A percentile compares a stretch with the other conserved stretches of the same genome.
phyloP scores from a whole-genome alignment of 768 basidiomycete genomes.

The Russula ochroleuca region DNA sequence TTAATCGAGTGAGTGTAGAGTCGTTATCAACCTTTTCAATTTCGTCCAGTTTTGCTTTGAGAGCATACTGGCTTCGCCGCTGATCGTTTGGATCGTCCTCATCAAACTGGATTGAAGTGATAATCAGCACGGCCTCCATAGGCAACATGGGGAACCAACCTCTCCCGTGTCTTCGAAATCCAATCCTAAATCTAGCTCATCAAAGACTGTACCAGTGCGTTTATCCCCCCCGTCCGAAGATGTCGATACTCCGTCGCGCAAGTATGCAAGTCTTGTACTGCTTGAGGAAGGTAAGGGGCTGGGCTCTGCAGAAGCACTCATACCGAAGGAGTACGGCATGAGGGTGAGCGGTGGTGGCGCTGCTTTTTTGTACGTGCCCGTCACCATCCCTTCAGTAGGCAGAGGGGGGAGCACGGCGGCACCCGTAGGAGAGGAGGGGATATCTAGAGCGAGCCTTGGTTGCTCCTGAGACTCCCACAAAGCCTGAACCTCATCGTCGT shows the following conservation, averaged over 20 bases:
- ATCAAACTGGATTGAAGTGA: conserved; percentile 47
- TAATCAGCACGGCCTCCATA: conserved; percentile 24
- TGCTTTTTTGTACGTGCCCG: conserved; percentile 37
- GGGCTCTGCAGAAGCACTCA: conserved; percentile 37
- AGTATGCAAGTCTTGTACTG: conserved; percentile 46
- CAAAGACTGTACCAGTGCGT: conserved; percentile 44
- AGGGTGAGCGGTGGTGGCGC: conserved; percentile 51
- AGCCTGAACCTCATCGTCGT: conserved; percentile 37
- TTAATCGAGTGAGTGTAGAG: not conserved
- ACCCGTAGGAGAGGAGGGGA: conserved; percentile 39
- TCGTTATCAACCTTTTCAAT: conserved; percentile 57
- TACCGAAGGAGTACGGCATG: conserved; percentile 33
- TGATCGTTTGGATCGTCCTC: conserved; percentile 69
- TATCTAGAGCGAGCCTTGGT: conserved; percentile 37
- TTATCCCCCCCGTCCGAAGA: conserved; percentile 39
- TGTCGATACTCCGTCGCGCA: conserved; percentile 34
- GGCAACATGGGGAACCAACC: conserved; percentile 26
- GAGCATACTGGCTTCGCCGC: conserved; percentile 66
- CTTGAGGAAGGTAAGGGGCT: conserved; percentile 39
- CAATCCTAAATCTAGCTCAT: conserved; percentile 44
- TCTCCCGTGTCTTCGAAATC: conserved; percentile 41
- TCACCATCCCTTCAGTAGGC: conserved; percentile 29
- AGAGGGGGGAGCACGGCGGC: conserved; percentile 37
- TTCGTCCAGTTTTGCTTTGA: conserved; percentile 73
- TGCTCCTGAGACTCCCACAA: conserved; percentile 31